Evolutionary conservation across 1,139 yeast genomes (phyloP).

Genomic region (Candida sp.): DNA sequence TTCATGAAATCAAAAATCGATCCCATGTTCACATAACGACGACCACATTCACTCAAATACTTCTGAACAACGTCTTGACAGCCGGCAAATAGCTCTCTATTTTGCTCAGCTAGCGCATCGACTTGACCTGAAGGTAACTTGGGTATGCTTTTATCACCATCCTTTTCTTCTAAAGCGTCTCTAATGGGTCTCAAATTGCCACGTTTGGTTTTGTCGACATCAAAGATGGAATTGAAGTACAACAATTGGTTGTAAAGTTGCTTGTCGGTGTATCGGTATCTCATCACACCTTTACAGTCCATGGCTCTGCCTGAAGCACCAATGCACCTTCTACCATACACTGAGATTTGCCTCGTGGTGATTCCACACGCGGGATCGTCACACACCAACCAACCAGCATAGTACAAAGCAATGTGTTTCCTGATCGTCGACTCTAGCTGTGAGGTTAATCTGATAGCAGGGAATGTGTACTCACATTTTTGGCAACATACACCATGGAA

Average conservation of each 20-base stretch:
- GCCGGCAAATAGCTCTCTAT: constrained; percentile 62
- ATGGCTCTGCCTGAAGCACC: constrained; percentile 63
- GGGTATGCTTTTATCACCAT: constrained; percentile 25
- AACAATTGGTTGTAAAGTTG: constrained; percentile 86
- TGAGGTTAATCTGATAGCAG: constrained; percentile 59
- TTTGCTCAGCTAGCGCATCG: constrained; percentile 81
- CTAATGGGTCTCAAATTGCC: constrained; percentile 54
- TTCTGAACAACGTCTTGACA: constrained; percentile 69
- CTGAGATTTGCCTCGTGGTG: constrained; percentile 84
- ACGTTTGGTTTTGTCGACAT: constrained; percentile 76
- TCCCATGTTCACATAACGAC: constrained; percentile 90
- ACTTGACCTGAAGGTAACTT: constrained; percentile 61
- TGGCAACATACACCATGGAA: constrained; percentile 76
- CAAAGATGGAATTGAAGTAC: constrained; percentile 80
- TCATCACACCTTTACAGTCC: constrained; percentile 87
- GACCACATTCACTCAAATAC: constrained; percentile 84
- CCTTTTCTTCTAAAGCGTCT: constrained; percentile 24
- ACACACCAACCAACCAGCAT: constrained; percentile 85
- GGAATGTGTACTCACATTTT: constrained; percentile 56
- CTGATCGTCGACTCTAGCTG: constrained; percentile 80
- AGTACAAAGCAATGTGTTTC: constrained; percentile 72
- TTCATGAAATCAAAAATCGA: constrained; percentile 69
- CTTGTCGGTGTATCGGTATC: constrained; percentile 77
- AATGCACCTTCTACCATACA: constrained; percentile 87
- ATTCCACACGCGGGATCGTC: constrained; percentile 86